Evolutionary conservation across 441 rosid genomes (phyloP).

Genomic region (Gossypium davidsonii): DNA sequence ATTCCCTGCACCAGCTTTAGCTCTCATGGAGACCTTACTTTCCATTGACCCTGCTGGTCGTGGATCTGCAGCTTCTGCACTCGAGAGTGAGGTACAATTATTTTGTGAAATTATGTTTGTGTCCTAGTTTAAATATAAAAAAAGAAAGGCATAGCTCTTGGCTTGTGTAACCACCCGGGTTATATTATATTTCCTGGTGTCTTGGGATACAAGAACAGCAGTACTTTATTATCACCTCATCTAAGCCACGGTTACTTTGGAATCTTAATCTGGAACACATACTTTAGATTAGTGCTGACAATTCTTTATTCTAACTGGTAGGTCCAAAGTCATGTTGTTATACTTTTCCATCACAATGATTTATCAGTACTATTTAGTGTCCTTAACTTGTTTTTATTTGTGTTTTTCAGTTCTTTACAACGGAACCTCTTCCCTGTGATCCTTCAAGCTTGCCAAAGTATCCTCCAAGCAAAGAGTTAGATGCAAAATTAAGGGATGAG

Average conservation of each 20-base stretch:
- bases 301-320: not conserved
- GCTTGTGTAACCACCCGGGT: not conserved
- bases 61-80: conserved; percentile 75
- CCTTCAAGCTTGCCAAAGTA: conserved; percentile 89
- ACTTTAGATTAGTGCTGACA: not conserved
- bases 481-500: conserved; percentile 86
- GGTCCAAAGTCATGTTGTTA: not conserved
- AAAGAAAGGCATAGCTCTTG: not conserved
- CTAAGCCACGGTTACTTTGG: not conserved
- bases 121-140: not conserved
- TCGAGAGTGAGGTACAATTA: conserved; percentile 63
- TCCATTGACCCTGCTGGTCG: conserved; percentile 85
- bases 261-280: not conserved
- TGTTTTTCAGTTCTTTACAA: conserved; percentile 59
- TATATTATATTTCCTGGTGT: not conserved
- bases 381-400: conserved; percentile 14
- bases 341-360: not conserved
- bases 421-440: conserved; percentile 79
- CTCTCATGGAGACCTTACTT: conserved; percentile 78
- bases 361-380: not conserved
- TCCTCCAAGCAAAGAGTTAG: conserved; percentile 97
- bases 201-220: not conserved
- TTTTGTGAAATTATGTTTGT: conserved; percentile 2
- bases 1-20: conserved; percentile 82
- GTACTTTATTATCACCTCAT: not conserved